Evolutionary conservation across 331 rosid genomes (phyloP).

Genomic region (Quercus tomentella): DNA sequence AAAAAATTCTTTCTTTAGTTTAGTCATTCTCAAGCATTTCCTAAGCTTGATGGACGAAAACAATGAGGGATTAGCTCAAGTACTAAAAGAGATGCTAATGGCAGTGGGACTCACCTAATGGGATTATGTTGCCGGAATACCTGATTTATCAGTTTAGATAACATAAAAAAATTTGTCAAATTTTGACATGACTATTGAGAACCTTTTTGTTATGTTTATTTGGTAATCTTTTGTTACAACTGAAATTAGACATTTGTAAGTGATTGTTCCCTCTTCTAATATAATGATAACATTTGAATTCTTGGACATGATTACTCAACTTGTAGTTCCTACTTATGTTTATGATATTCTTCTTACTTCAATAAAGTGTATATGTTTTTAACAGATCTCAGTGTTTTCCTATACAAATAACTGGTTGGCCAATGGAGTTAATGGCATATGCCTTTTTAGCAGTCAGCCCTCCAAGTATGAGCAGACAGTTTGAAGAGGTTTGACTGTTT

Average conservation of each 20-base stretch:
- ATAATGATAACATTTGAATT: background rate
- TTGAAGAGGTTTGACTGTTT: constrained; percentile 65
- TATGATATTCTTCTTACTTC: background rate
- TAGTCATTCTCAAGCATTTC: background rate
- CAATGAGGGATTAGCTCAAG: too few species aligned
- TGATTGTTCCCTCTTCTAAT: background rate
- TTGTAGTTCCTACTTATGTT: background rate
- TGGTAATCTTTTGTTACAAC: background rate
- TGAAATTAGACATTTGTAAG: background rate
- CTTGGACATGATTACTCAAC: background rate
- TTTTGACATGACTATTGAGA: background rate
- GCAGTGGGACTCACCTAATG: too few species aligned
- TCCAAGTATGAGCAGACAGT: constrained; percentile 68
- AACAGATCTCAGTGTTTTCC: constrained; percentile 88
- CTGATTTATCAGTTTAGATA: too few species aligned
- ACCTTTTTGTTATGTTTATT: background rate
- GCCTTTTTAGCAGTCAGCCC: constrained; percentile 91
- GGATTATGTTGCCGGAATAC: too few species aligned
- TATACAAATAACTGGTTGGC: constrained; percentile 86
- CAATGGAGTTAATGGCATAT: constrained; percentile 82
- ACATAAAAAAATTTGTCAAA: background rate
- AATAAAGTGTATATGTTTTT: constrained; percentile 2
- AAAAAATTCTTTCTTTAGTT: background rate
- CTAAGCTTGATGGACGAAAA: too few species aligned
- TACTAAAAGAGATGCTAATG: too few species aligned